Evolutionary conservation across 441 rosid genomes (phyloP).

Genomic region (Gossypium davidsonii): DNA sequence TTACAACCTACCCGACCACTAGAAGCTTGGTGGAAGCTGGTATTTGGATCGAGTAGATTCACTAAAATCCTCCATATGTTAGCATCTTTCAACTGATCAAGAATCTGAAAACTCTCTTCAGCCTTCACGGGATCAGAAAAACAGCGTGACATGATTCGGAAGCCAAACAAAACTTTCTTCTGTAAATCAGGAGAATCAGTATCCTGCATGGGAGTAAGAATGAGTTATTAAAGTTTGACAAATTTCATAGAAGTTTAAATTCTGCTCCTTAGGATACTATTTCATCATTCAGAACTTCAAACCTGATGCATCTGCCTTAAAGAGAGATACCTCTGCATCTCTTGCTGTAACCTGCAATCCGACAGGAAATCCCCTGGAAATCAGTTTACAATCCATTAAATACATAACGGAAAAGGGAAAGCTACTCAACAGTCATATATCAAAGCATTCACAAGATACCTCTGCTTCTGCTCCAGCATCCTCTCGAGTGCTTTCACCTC

Average conservation of each 20-base stretch:
- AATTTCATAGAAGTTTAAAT: slow-evolving; percentile 7
- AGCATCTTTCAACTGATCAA: slow-evolving; percentile 93
- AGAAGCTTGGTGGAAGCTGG: slow-evolving; percentile 59
- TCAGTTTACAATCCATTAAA: slow-evolving; percentile 36
- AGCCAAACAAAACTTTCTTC: slow-evolving; percentile 69
- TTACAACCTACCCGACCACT: slow-evolving; percentile 59
- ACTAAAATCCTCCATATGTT: slow-evolving; percentile 87
- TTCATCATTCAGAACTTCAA: slow-evolving; percentile 22
- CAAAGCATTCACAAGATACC: slow-evolving; percentile 35
- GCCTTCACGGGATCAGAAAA: slow-evolving; percentile 79
- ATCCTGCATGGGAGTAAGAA: slow-evolving; percentile 51
- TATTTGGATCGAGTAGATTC: slow-evolving; percentile 67
- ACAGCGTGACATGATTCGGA: slow-evolving; percentile 84
- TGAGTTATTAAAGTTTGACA: slow-evolving; percentile 12
- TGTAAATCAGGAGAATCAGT: slow-evolving; percentile 77
- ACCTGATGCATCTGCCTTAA: slow-evolving; percentile 89
- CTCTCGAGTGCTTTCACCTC: slow-evolving; percentile 92
- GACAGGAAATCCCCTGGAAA: slow-evolving; percentile 35
- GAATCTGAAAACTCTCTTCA: slow-evolving; percentile 85
- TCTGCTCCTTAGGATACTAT: slow-evolving; percentile 7
- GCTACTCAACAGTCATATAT: slow-evolving; percentile 16
- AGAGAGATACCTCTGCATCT: slow-evolving; percentile 87
- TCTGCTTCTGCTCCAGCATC: slow-evolving; percentile 95
- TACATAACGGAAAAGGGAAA: slow-evolving; percentile 18
- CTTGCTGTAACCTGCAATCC: slow-evolving; percentile 92